Evolutionary conservation across 768 basidiomycete species (phyloP).

Genomic region (Boletus sp.): DNA sequence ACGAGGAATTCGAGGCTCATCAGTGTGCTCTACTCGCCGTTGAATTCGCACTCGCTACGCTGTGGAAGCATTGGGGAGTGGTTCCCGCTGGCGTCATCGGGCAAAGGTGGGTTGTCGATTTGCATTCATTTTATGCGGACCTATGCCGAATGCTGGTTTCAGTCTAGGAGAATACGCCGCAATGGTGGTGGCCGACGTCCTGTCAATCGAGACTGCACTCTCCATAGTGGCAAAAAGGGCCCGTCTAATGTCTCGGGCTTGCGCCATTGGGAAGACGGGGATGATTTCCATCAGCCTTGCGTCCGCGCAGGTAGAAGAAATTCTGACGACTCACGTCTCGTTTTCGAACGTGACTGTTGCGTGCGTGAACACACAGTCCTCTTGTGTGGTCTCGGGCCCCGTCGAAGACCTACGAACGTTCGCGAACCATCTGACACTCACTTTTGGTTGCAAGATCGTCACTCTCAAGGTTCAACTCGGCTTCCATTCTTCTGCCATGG

Average conservation of each 20-base stretch:
- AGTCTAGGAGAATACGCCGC: constrained; percentile 79
- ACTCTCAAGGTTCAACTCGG: constrained; percentile 60
- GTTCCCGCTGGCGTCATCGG: constrained; percentile 59
- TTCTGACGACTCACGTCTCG: constrained; percentile 31
- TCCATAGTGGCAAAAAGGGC: constrained; percentile 55
- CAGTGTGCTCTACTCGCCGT: constrained; percentile 59
- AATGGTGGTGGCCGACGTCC: constrained; percentile 57
- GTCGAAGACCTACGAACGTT: constrained; percentile 41
- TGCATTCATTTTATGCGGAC: not conserved
- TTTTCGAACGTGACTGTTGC: constrained; percentile 47
- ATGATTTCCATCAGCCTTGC: constrained; percentile 58
- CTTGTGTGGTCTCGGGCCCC: constrained; percentile 61
- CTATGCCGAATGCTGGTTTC: not conserved
- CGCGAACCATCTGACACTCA: constrained; percentile 37
- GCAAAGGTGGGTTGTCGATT: constrained; percentile 53
- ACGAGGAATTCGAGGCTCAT: constrained; percentile 42
- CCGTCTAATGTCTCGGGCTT: constrained; percentile 51
- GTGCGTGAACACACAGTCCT: constrained; percentile 58
- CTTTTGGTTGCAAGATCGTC: constrained; percentile 37
- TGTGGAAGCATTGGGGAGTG: constrained; percentile 73
- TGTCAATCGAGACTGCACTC: constrained; percentile 56
- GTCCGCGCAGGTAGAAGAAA: constrained; percentile 30
- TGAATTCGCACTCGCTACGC: constrained; percentile 55
- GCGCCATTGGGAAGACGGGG: constrained; percentile 43
- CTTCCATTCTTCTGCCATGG: constrained; percentile 67